phyloP scores from a whole-genome alignment of 2,329 filamentous ascomycete species.

The Fusarium sp. region DNA sequence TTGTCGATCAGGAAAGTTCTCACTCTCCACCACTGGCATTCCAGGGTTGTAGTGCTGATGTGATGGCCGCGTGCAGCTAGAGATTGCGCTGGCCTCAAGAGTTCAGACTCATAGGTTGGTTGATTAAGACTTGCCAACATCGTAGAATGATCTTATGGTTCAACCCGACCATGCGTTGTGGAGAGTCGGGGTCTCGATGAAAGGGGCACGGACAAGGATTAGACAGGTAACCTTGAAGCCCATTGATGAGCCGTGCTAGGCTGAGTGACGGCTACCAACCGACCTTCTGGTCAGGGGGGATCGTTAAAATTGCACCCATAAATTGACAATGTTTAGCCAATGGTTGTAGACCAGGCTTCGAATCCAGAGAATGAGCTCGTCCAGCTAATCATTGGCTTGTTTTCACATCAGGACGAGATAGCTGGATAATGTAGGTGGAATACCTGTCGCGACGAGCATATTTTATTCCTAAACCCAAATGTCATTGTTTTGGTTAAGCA shows the following conservation, averaged over 20 bases:
- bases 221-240: slow-evolving; percentile 7
- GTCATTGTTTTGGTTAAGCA: neutral
- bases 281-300: slow-evolving; percentile 17
- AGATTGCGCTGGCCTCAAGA: slow-evolving; percentile 1
- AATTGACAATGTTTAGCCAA: slow-evolving; percentile 26
- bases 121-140: neutral
- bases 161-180: slow-evolving; percentile 7
- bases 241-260: slow-evolving; percentile 29
- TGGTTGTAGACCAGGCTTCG: slow-evolving; percentile 14
- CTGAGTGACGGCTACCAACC: neutral
- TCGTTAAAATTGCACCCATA: slow-evolving; percentile 32
- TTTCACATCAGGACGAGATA: slow-evolving; percentile 9
- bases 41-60: slow-evolving; percentile 4
- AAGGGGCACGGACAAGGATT: slow-evolving; percentile 37
- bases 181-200: slow-evolving; percentile 22
- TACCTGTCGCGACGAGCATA: neutral
- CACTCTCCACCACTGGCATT: slow-evolving; percentile 10
- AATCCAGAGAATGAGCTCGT: slow-evolving; percentile 3
- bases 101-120: neutral
- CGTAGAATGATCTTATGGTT: neutral
- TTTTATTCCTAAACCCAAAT: neutral
- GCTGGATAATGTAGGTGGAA: slow-evolving; percentile 19
- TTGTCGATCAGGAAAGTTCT: neutral
- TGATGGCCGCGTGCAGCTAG: slow-evolving; percentile 12
- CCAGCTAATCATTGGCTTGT: neutral